A percentile compares a stretch with the other conserved stretches of the same genome.
These are phyloP conservation scores for Pelargonium australe DNA, from an alignment of 441 rosid genomes.

Conservation along the genomic window DNA sequence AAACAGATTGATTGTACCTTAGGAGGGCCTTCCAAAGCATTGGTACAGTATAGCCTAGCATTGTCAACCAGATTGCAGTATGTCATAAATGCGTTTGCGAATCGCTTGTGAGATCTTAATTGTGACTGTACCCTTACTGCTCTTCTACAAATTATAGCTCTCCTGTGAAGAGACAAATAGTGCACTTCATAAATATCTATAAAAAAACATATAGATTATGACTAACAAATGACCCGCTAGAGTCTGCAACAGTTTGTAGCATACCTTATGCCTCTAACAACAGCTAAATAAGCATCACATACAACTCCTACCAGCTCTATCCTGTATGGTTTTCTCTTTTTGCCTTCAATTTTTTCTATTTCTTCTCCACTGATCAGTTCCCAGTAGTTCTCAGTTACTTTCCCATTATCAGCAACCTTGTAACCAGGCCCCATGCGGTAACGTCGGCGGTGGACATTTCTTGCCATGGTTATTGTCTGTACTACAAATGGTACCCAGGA, in stretches of 20 bases:
- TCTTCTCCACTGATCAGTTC: conserved; percentile 32
- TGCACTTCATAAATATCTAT: background rate
- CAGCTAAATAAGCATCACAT: conserved; percentile 89
- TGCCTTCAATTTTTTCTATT: conserved; percentile 20
- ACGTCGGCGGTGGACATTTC: conserved; percentile 56
- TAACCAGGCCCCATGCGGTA: conserved; percentile 80
- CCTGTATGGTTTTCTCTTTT: conserved; percentile 55
- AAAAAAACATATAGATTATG: background rate
- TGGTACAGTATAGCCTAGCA: conserved; percentile 71
- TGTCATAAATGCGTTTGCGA: conserved; percentile 58
- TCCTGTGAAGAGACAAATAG: conserved; percentile 32
- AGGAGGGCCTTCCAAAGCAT: conserved; percentile 55
- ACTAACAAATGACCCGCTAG: background rate
- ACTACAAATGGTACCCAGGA: conserved; percentile 88
- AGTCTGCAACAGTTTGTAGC: background rate
- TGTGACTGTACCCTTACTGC: conserved; percentile 79
- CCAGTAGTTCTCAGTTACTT: conserved; percentile 63
- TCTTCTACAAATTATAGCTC: conserved; percentile 64
- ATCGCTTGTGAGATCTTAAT: conserved; percentile 67
- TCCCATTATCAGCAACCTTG: conserved; percentile 57
- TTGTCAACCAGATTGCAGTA: conserved; percentile 67
- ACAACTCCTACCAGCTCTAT: conserved; percentile 78
- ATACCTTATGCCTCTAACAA: conserved; percentile 81
- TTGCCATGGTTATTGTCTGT: conserved; percentile 70
- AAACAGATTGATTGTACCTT: conserved; percentile 30